A percentile compares a stretch with the other conserved stretches of the same genome.
Conservation (phyloP, 2,329 filamentous ascomycete genomes). For the Chaetomiaceae sp. region DNA sequence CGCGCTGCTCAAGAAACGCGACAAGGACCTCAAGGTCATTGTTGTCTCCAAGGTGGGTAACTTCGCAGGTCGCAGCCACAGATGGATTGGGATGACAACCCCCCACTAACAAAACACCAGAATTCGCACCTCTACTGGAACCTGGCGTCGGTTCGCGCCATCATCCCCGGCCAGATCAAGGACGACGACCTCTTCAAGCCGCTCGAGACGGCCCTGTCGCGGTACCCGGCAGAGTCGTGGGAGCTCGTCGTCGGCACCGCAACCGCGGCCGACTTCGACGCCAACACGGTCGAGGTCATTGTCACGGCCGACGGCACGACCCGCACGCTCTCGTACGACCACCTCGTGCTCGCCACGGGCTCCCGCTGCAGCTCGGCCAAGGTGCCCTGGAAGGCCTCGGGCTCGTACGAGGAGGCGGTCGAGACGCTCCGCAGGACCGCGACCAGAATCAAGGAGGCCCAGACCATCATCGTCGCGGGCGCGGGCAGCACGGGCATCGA, state of each 20-base stretch:
- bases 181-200: slow-evolving; percentile 48
- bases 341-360: slow-evolving; percentile 55
- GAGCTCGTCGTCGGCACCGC: slow-evolving; percentile 50
- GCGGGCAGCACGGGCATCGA: slow-evolving; percentile 54
- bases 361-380: slow-evolving; percentile 37
- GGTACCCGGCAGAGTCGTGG: slow-evolving; percentile 45
- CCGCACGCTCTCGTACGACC: slow-evolving; percentile 44
- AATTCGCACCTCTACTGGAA: slow-evolving; percentile 58
- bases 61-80: slow-evolving; percentile 6
- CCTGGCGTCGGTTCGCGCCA: slow-evolving; percentile 50
- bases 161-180: slow-evolving; percentile 45
- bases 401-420: slow-evolving; percentile 42
- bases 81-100: background rate
- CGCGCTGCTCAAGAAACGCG: slow-evolving; percentile 48
- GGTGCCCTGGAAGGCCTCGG: slow-evolving; percentile 50
- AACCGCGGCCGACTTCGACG: slow-evolving; percentile 38
- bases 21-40: slow-evolving; percentile 48
- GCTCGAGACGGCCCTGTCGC: slow-evolving; percentile 44
- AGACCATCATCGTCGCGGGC: slow-evolving; percentile 52
- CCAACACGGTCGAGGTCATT: slow-evolving; percentile 42
- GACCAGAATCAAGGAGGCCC: slow-evolving; percentile 40
- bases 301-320: slow-evolving; percentile 27
- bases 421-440: slow-evolving; percentile 38
- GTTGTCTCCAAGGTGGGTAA: slow-evolving; percentile 54
- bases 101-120: slow-evolving; percentile 29